Evolutionary conservation across 2,329 filamentous ascomycete genomes (phyloP).

Genomic region (Trichoderma lentiforme): DNA sequence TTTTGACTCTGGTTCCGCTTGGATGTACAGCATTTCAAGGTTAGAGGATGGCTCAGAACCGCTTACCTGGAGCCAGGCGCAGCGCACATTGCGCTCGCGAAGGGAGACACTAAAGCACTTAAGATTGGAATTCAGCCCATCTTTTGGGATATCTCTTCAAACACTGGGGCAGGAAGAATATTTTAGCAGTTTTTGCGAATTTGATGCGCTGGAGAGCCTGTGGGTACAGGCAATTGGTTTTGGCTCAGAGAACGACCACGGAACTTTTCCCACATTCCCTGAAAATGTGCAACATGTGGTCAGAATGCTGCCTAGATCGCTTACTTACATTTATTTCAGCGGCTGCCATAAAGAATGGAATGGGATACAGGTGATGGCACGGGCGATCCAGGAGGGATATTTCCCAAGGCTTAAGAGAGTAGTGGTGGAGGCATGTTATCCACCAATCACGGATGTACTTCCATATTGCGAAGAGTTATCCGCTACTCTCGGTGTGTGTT

Average conservation of each 20-base stretch:
- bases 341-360: rapidly evolving
- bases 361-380: neutral
- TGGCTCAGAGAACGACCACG: neutral
- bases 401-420: neutral
- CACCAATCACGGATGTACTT: too few species aligned
- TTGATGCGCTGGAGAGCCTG: neutral
- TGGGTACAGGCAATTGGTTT: neutral
- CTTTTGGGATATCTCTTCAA: too few species aligned
- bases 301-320: neutral
- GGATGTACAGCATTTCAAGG: too few species aligned
- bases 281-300: neutral
- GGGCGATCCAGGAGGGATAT: neutral
- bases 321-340: neutral
- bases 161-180: too few species aligned
- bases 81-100: neutral
- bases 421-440: neutral
- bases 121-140: neutral
- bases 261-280: neutral
- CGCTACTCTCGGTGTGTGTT: too few species aligned
- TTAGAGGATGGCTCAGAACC: too few species aligned
- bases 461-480: too few species aligned
- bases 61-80: neutral
- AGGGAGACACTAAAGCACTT: neutral
- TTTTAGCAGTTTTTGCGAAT: neutral
- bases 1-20: neutral